Evolutionary conservation across 1,284 basidiomycete species (phyloP).

Genomic region (Albatrellus sp.): DNA sequence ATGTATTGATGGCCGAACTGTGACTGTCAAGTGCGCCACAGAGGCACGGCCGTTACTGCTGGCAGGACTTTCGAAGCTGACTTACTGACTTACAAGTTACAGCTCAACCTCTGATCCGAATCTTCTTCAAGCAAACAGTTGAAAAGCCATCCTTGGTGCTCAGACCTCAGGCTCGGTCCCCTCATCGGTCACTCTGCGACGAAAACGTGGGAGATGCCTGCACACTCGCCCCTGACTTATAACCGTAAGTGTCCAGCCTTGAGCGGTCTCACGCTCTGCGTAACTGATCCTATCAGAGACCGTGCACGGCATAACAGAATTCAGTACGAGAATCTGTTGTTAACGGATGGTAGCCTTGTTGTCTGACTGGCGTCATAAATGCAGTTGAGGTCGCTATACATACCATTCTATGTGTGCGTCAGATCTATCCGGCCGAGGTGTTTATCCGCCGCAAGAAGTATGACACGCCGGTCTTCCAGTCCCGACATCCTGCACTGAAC

Average conservation of each 20-base stretch:
- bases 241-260: slow-evolving; percentile 17
- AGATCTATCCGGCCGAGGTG: slow-evolving; percentile 80
- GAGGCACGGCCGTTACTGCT: too few species aligned
- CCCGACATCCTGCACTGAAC: slow-evolving; percentile 77
- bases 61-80: too few species aligned
- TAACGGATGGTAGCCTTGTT: not conserved
- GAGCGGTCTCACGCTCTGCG: not conserved
- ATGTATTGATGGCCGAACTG: too few species aligned
- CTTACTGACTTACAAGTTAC: too few species aligned
- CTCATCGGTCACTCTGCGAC: slow-evolving; percentile 1
- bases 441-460: slow-evolving; percentile 85
- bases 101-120: too few species aligned
- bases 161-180: not conserved
- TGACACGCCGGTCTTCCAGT: slow-evolving; percentile 83
- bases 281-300: slow-evolving; percentile 30
- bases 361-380: not conserved
- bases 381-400: slow-evolving; percentile 90
- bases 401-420: slow-evolving; percentile 80
- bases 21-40: too few species aligned
- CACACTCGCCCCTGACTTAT: slow-evolving; percentile 17
- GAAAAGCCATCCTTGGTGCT: too few species aligned
- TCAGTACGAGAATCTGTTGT: slow-evolving; percentile 31
- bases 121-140: too few species aligned
- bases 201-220: slow-evolving; percentile 6
- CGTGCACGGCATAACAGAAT: slow-evolving; percentile 48